These are phyloP conservation scores for Plasmodium falciparum DNA, from an alignment of 169 alveolate species.

Conservation along the genomic window DNA sequence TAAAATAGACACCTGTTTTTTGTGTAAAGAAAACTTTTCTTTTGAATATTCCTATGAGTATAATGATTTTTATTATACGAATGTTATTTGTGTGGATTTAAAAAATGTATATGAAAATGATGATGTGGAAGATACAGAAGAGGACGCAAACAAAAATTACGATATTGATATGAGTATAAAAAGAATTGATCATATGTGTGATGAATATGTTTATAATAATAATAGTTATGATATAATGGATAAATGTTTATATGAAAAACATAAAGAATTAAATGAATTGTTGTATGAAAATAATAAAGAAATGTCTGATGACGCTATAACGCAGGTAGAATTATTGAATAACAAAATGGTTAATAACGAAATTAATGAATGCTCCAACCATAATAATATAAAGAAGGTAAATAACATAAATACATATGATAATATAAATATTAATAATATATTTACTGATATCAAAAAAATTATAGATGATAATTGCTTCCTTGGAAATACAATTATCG, in stretches of 20 bases:
- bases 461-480: slow-evolving; percentile 32
- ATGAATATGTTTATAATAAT: not conserved
- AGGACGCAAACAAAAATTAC: not conserved
- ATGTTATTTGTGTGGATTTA: slow-evolving; percentile 59
- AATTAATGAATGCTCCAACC: not conserved
- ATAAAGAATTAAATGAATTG: not conserved
- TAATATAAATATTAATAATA: slow-evolving; percentile 6
- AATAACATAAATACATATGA: not conserved
- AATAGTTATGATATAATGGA: not conserved
- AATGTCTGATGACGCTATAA: not conserved
- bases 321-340: not conserved
- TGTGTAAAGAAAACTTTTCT: slow-evolving; percentile 40
- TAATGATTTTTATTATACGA: slow-evolving; percentile 55
- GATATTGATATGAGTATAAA: slow-evolving; percentile 4
- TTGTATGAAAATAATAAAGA: not conserved
- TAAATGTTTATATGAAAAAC: not conserved
- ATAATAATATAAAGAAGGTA: not conserved
- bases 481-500: slow-evolving; percentile 23
- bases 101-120: slow-evolving; percentile 25
- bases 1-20: slow-evolving; percentile 23
- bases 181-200: slow-evolving; percentile 8
- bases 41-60: slow-evolving; percentile 56
- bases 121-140: slow-evolving; percentile 4
- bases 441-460: slow-evolving; percentile 5
- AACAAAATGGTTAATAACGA: not conserved